Base-by-base conservation (phyloP, 768 basidiomycete genomes). In the Antrodiella citrinella region DNA sequence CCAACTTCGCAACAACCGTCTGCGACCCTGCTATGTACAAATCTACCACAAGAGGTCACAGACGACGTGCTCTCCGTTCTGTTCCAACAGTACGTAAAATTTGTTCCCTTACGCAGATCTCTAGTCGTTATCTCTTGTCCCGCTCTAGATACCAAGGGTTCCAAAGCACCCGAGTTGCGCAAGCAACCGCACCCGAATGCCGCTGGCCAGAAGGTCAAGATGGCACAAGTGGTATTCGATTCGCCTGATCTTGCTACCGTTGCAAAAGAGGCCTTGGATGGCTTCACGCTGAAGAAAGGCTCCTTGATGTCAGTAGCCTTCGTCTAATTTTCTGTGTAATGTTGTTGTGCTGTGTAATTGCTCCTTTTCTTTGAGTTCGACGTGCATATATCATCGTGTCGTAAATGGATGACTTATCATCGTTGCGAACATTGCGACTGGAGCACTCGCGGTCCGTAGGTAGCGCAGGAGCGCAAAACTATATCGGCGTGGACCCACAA, bases 21-120 rank as follows among this genome's bases (percentile, higher is more conserved):
- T 25, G 68, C 77, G 43, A 74, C 82, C 42, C 67, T 93, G 49
- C 68, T 86, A 49, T 90, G 88, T 67, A 83, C 87, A 49, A 94
- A 94, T 66, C 72, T 97, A 19, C 93, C 93, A 0, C 81, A 86
- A 63, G 92, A 96, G 65, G 90, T 93, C 44, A 91, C 86, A 23
- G 83, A 90, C 57, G 84, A 86, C 53, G 86, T 93, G 24, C 75
- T 97, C 22, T 79, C 82, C 3, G 88, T 92, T 15, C 69, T 96
- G 15, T 95, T 95, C 72, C 87, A 92, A 67, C 90, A 93, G 92
- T 94, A 61, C 51, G 92, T 81, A 2, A 41, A 26, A 43, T 22
- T 55, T 20, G 30, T 54, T 51, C 38, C 19, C 49, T 2, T 48
- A 10, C 39, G 25, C 22, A 52, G 45, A 26, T 22, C 19, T 38